Percentiles rank a stretch among this genome's conserved stretches.
Conservation (phyloP, 345 rosid genomes). For the Pistacia atlantica region DNA sequence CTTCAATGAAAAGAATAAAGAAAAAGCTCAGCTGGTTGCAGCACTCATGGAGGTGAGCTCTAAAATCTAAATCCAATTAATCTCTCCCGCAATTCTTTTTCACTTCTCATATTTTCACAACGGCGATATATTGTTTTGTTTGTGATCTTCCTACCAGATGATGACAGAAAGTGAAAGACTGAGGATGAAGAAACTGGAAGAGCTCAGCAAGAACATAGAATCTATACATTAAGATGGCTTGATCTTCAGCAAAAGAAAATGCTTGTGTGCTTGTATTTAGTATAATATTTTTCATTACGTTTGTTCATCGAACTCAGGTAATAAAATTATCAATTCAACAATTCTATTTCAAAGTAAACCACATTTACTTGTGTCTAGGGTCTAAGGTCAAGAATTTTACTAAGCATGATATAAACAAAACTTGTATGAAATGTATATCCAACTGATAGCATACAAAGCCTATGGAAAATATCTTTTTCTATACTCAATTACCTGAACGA, state of each 20-base stretch:
- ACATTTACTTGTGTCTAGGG: background rate
- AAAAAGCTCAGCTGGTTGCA: slow-evolving; percentile 51
- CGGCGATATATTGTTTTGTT: background rate
- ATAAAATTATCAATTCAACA: too few relatives aligned
- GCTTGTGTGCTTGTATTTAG: background rate
- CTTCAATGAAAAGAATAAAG: slow-evolving; percentile 80
- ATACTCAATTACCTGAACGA: background rate
- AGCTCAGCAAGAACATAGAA: slow-evolving; percentile 66
- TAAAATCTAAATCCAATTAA: background rate
- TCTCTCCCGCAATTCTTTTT: background rate
- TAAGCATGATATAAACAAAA: background rate
- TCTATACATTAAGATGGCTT: slow-evolving; percentile 28
- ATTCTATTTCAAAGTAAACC: background rate
- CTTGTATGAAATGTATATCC: background rate
- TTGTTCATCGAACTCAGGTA: background rate
- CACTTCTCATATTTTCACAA: background rate
- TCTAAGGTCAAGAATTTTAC: background rate
- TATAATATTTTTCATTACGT: background rate
- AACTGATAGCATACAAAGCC: background rate
- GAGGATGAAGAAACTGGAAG: slow-evolving; percentile 76
- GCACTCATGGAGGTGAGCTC: slow-evolving; percentile 51
- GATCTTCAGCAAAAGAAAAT: background rate
- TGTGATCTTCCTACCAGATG: slow-evolving; percentile 38
- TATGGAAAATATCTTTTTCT: background rate
- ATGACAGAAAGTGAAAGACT: slow-evolving; percentile 67